phyloP scores from a whole-genome alignment of 2,329 filamentous ascomycete species.

The Chrysoporthe deuterocubensis region DNA sequence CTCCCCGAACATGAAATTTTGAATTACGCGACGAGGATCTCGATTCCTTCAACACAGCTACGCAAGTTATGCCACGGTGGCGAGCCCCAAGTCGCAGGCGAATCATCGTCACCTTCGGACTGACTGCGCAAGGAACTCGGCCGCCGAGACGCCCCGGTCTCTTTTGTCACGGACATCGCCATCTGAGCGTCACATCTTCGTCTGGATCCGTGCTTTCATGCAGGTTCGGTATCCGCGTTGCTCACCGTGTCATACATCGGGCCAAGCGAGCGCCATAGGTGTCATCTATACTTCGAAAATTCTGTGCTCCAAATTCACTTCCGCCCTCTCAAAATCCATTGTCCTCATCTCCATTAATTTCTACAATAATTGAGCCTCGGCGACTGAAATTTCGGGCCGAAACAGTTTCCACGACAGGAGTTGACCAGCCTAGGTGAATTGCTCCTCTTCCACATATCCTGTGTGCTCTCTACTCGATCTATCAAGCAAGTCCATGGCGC shows the following conservation, averaged over 20 bases:
- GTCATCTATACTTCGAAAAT: neutral
- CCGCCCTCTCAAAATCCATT: too few species aligned
- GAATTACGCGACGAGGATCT: neutral
- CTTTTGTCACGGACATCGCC: neutral
- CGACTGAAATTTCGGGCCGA: neutral
- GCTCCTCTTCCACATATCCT: neutral
- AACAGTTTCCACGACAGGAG: neutral
- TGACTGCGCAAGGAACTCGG: neutral
- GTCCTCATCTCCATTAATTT: neutral
- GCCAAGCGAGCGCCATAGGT: neutral
- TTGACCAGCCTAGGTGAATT: neutral
- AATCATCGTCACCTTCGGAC: neutral
- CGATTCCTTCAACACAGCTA: neutral
- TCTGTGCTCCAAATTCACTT: neutral
- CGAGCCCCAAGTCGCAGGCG: neutral
- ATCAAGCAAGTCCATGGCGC: slow-evolving; percentile 1
- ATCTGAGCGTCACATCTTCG: neutral
- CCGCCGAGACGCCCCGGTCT: neutral
- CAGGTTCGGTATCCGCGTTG: neutral
- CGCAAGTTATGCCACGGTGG: neutral
- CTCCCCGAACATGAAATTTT: neutral
- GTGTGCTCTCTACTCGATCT: neutral
- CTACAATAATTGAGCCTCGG: neutral
- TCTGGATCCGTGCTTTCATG: slow-evolving; percentile 1
- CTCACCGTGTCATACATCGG: neutral